Evolutionary conservation across 192 early-diverging fungal genomes (phyloP).

Genomic region (Umbelopsis sp.): DNA sequence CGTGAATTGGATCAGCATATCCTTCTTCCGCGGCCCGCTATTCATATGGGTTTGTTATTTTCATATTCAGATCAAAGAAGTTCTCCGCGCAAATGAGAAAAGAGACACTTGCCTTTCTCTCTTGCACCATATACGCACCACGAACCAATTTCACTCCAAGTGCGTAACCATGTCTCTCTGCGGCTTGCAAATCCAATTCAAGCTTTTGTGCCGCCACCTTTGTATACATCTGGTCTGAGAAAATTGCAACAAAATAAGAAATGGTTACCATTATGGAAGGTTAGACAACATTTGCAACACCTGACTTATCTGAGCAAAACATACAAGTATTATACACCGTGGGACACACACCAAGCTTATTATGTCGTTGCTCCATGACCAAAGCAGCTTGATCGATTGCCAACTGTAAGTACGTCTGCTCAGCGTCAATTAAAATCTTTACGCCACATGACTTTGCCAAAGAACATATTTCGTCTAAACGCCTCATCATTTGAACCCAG

Average conservation of each 20-base stretch:
- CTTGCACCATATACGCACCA: conserved; percentile 57
- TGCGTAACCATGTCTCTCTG: conserved; percentile 70
- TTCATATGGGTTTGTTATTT: not conserved
- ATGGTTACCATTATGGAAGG: not conserved
- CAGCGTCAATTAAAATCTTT: conserved; percentile 89
- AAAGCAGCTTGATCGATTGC: conserved; percentile 87
- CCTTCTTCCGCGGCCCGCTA: conserved; percentile 63
- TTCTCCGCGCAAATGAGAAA: no score
- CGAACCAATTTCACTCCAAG: conserved; percentile 81
- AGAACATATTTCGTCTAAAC: conserved; percentile 68
- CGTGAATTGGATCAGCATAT: conserved; percentile 77
- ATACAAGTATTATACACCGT: conserved; percentile 90
- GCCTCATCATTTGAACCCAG: conserved; percentile 66
- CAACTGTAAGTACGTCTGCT: conserved; percentile 92
- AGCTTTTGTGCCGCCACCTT: conserved; percentile 67
- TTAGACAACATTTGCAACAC: not conserved
- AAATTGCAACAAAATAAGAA: conserved; percentile 10
- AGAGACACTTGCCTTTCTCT: conserved; percentile 37
- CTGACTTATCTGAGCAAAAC: conserved; percentile 9
- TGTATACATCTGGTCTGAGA: conserved; percentile 85
- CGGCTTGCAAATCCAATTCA: conserved; percentile 63
- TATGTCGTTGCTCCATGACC: conserved; percentile 71
- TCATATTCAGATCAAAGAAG: not conserved
- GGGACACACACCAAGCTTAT: conserved; percentile 53
- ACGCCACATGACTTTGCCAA: conserved; percentile 67